Evolutionary conservation across 148 eudicot genomes (phyloP), one percentile per base, ranked within the genome.

Genomic region (Talinum fruticosum): DNA sequence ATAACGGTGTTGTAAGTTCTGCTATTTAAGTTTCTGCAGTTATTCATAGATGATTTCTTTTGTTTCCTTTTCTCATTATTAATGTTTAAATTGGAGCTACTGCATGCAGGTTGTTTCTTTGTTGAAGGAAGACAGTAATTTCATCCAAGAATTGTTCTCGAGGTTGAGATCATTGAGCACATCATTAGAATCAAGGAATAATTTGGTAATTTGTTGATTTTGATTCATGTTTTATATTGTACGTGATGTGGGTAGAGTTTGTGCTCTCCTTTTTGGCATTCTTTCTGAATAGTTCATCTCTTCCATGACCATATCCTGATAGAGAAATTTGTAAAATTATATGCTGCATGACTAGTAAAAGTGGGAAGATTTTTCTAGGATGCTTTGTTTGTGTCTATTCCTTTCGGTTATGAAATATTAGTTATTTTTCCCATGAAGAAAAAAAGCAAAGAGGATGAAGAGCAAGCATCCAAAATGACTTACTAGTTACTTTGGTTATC

Each of bases 1-100:
- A 96, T 78, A 93, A 96, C 88, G 97, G 93, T 53, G 78, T 83
- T 81, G 99, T 96, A 89, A 87, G 99, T 78, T 77, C 28, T 32
- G 34, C 71, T 35, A 2, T 23, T 41, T 36, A 6, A 44, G 21
- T 54, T 37, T 45, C 16, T 49, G 14, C 35, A 3, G 16, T 37
- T 47, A 10, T 26, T 51, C 28, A 29, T 32, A 35, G 23, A 49
- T 41, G 80, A 41, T 12, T 66, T 41, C 35, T 19, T 26, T 74
- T 59, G 35, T 28, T 79, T 35, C 13, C 8, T 74, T 66, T 51
- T 8, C 13, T 45, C 41, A 30, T 76, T 78, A 21, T 75, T 44
- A 21, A 75, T 70, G 78, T 34, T 64, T 76, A 44, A 74, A 32
- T 19, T 29, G 24, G 44, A 10, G 37, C 26, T 59, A 29, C 57